Conservation (phyloP, 1,284 basidiomycete genomes). For the Kwoniella shivajii region DNA sequence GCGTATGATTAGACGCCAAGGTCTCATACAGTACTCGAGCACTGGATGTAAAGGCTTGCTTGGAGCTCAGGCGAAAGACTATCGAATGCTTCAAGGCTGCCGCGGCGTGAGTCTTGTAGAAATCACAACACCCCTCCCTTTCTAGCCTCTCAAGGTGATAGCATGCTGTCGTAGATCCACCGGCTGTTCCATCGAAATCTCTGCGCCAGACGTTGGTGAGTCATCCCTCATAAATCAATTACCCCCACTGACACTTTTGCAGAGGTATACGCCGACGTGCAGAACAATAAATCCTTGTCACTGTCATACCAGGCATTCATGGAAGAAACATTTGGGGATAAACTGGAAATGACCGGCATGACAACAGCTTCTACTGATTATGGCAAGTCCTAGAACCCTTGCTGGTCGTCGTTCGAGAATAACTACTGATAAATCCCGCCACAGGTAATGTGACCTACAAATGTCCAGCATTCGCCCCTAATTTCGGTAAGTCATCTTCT, state of each 20-base stretch:
- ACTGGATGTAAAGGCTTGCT: slow-evolving; percentile 24
- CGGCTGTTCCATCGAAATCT: slow-evolving; percentile 26
- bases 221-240: background rate
- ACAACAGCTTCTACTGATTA: slow-evolving; percentile 37
- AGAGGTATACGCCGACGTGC: slow-evolving; percentile 36
- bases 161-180: slow-evolving; percentile 43
- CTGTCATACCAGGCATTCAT: slow-evolving; percentile 33
- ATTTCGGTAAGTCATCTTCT: slow-evolving; percentile 19
- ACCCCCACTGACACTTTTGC: background rate
- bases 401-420: too few relatives aligned
- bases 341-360: slow-evolving; percentile 25
- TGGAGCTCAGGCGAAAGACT: slow-evolving; percentile 28
- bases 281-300: slow-evolving; percentile 29
- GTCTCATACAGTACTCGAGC: slow-evolving; percentile 48
- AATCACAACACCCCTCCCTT: background rate
- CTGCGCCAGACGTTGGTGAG: slow-evolving; percentile 21
- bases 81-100: slow-evolving; percentile 31
- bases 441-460: slow-evolving; percentile 32
- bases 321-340: slow-evolving; percentile 25
- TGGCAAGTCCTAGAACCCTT: slow-evolving; percentile 19
- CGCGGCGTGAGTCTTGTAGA: slow-evolving; percentile 24
- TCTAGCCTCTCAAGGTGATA: background rate
- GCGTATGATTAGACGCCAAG: slow-evolving; percentile 28
- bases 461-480: slow-evolving; percentile 30
- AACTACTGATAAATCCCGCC: background rate